Base-by-base conservation (phyloP, 176 grass and related monocot genomes). In the Bolboschoenus planiculmis region DNA sequence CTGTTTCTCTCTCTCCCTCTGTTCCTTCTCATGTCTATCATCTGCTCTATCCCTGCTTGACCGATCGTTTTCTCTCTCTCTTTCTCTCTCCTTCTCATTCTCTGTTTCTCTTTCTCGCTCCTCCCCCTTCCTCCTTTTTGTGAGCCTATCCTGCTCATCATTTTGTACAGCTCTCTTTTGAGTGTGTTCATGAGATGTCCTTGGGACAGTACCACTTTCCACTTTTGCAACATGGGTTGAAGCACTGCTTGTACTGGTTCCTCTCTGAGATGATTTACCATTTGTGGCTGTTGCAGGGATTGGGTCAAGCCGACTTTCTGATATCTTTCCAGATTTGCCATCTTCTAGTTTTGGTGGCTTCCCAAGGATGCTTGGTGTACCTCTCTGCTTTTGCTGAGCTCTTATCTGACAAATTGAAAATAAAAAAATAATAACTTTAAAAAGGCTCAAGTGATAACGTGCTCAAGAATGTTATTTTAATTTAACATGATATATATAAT, bases 61-160 rank as follows among this genome's bases (percentile, higher is more conserved):
- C 76, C 91, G 92, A 54, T 98, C 95, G 10, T 21, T 85, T 51
- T 67, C 83, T 88, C 90, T 91, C 20, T 94, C 92, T 90, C 90
- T 91, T 23, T 94, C 92, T 90, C 96, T 89, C 89, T 99, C 75
- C 86, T 93, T 95, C 92, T 36, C 85, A 73, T 72, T 78, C 85
- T 87, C 85, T 95, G 81, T 95, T 84, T 88, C 57, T 85, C 82
- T 95, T 26, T 95, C 96, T 95, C 96, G 86, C 88, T 92, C 66
- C 82, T 95, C 93, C 46, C 92, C 93, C 83, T 93, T 99, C 78
- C 88, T 95, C 46, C 91, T 86, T 91, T 99, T 99, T 71, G 48
- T 80, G 63, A 84, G 56, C 84, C 85, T 93, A 74, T 99, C 93
- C 76, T 90, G 90, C 74, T 93, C 93, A 81, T 99, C 93, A 80